A percentile compares a stretch with the other conserved stretches of the same genome.
Evolutionary conservation across 768 basidiomycete species (phyloP).

Genomic region (Cytidiella melzeri): DNA sequence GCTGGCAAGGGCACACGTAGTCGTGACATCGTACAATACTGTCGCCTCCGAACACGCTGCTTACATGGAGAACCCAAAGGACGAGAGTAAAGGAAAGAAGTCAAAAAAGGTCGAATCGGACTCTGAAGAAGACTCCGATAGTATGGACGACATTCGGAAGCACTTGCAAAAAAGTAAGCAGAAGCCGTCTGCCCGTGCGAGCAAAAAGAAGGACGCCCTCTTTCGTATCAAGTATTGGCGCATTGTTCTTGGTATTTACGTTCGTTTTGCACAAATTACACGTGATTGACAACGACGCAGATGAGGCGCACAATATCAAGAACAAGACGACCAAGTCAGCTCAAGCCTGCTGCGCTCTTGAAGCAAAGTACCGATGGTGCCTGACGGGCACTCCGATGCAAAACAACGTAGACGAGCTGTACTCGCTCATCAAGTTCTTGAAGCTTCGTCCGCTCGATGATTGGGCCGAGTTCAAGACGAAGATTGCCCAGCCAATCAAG

Average conservation of each 20-base stretch:
- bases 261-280: neutral
- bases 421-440: constrained; percentile 84
- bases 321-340: constrained; percentile 36
- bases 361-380: constrained; percentile 45
- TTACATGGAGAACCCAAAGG: constrained; percentile 43
- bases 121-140: constrained; percentile 27
- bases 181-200: constrained; percentile 23
- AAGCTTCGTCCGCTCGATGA: constrained; percentile 76
- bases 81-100: constrained; percentile 44
- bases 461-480: constrained; percentile 71
- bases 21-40: constrained; percentile 85
- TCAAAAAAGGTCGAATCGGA: constrained; percentile 25
- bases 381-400: constrained; percentile 51
- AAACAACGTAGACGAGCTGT: constrained; percentile 88
- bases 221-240: constrained; percentile 81
- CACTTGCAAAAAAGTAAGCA: constrained; percentile 38
- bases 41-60: constrained; percentile 72
- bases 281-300: constrained; percentile 20
- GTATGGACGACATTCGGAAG: constrained; percentile 39
- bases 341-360: constrained; percentile 34
- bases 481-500: constrained; percentile 79
- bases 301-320: constrained; percentile 60
- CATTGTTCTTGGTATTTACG: constrained; percentile 66
- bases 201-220: constrained; percentile 55
- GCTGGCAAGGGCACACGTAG: constrained; percentile 55